phyloP scores from a whole-genome alignment of 805 yeast species.

The Cyberlindnera maclurae region DNA sequence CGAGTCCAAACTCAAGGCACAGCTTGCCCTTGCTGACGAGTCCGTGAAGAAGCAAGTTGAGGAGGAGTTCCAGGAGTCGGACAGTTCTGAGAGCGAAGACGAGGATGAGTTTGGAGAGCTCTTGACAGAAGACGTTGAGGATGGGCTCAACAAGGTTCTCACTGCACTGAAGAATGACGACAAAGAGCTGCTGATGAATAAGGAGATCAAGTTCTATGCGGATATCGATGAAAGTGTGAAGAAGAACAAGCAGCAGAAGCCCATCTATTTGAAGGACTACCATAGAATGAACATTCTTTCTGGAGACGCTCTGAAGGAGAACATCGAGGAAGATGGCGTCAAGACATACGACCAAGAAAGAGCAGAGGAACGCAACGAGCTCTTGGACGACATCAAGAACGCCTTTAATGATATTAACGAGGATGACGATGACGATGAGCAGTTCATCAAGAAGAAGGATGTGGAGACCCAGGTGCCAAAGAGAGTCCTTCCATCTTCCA shows the following conservation, averaged over 20 bases:
- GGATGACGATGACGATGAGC: conserved; percentile 33
- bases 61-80: conserved; percentile 33
- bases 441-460: conserved; percentile 46
- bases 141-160: conserved; percentile 68
- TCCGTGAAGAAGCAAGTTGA: conserved; percentile 22
- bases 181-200: conserved; percentile 54
- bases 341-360: conserved; percentile 73
- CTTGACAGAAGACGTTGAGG: conserved; percentile 78
- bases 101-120: conserved; percentile 92
- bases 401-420: conserved; percentile 47
- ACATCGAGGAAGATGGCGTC: conserved; percentile 39
- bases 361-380: conserved; percentile 61
- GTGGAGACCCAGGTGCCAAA: conserved; percentile 18
- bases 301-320: conserved; percentile 52
- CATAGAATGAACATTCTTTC: conserved; percentile 78
- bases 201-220: conserved; percentile 66
- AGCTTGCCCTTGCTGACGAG: conserved; percentile 17
- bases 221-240: conserved; percentile 38
- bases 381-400: conserved; percentile 70
- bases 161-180: conserved; percentile 65
- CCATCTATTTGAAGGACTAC: conserved; percentile 85
- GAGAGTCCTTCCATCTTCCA: conserved; percentile 56
- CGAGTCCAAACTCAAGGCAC: conserved; percentile 17
- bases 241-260: conserved; percentile 42
- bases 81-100: conserved; percentile 34